Conservation (phyloP, 2,329 filamentous ascomycete species). For the Sarocladium oryzae region DNA sequence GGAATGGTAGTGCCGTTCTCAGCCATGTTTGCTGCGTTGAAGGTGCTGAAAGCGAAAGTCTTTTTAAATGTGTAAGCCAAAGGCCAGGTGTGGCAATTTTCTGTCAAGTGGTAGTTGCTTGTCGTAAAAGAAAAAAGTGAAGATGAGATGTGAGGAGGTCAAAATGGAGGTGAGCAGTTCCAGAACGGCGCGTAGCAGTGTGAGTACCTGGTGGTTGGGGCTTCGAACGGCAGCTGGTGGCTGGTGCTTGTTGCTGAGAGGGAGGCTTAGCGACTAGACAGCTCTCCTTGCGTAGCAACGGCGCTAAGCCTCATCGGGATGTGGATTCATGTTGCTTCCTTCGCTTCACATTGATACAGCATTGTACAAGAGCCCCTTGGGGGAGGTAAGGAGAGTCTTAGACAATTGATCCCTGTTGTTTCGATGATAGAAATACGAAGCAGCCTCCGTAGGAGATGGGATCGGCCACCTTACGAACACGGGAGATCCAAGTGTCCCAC, state of each 20-base stretch:
- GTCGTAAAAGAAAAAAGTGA: background rate
- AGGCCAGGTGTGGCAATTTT: slow-evolving; percentile 3
- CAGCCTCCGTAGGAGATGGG: too few species aligned
- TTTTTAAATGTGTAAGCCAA: background rate
- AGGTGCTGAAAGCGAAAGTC: slow-evolving; percentile 9
- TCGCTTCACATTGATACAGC: too few species aligned
- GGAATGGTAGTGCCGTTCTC: slow-evolving; percentile 44
- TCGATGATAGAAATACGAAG: too few species aligned
- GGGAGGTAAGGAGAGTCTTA: background rate
- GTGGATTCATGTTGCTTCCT: background rate
- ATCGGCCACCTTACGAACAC: too few species aligned
- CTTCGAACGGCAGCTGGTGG: slow-evolving; percentile 10
- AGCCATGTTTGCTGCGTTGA: slow-evolving; percentile 33
- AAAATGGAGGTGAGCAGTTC: slow-evolving; percentile 6
- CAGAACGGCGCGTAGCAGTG: background rate
- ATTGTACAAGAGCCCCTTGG: background rate
- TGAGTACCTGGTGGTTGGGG: slow-evolving; percentile 1
- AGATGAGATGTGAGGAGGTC: slow-evolving; percentile 9
- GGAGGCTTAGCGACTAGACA: slow-evolving; percentile 7
- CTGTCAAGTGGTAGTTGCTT: background rate
- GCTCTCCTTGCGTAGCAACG: slow-evolving; percentile 23
- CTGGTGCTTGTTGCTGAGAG: slow-evolving; percentile 2
- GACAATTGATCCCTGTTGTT: too few species aligned
- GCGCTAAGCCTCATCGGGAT: slow-evolving; percentile 18
- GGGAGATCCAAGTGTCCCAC: too few species aligned